Evolutionary conservation across 441 rosid species (phyloP), one percentile per base, ranked within the genome.

Genomic region (Pelargonium hybrid): DNA sequence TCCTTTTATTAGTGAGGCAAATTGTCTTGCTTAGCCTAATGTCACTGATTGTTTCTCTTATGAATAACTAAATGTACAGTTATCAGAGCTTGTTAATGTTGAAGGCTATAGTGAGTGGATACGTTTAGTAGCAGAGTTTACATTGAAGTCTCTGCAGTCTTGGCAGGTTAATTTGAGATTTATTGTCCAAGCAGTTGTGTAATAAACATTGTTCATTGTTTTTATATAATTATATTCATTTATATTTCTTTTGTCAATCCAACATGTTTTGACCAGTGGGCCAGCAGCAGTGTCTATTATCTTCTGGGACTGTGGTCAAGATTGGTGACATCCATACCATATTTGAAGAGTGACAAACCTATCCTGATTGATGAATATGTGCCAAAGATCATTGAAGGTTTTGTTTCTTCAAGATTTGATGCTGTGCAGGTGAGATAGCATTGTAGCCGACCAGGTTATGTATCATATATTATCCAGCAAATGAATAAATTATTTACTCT

Each of bases 81-180:
- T 96, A 82, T 90, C 97, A 47, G 99, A 96, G 87, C 97, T 96
- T 79, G 96, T 93, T 84, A 96, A 87, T 74, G 87, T 93, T 82
- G 97, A 93, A 67, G 98, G 98, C 69, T 96, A 96, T 66, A 82
- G 95, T 82, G 99, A 93, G 67, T 96, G 99, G 99, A 96, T 96
- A 83, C 94, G 77, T 37, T 79, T 93, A 82, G 95, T 96, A 43
- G 99, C 99, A 8, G 97, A 91, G 69, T 93, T 96, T 82, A 96
- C 98, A 45, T 82, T 96, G 65, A 89, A 87, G 84, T 96, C 98
- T 62, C 85, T 96, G 85, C 96, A 87, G 79, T 91, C 99, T 68
- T 96, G 99, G 99, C 94, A 93, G 99, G 99, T 96, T 75, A 69
- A 69, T 47, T 59, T 37, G 56, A 63, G 66, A 72, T 77, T 41